phyloP scores from a whole-genome alignment of 148 eudicot genomes.

The Chenopodium berlandieri region DNA sequence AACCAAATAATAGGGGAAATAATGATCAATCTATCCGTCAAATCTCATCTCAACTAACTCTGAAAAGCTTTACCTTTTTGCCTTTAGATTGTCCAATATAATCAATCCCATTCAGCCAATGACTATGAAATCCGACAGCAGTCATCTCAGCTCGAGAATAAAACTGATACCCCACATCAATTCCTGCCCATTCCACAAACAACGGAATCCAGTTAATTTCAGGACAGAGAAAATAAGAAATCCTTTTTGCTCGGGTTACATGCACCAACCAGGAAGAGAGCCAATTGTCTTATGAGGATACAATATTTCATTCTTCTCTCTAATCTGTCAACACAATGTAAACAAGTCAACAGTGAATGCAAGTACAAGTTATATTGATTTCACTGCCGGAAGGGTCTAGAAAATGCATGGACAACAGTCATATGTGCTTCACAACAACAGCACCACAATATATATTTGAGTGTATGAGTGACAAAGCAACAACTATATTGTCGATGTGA shows the following conservation, averaged over 20 bases:
- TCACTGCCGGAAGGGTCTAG: background rate
- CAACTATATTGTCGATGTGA: background rate
- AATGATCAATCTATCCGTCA: background rate
- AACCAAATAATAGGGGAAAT: background rate
- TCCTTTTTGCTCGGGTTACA: background rate
- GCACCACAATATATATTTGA: background rate
- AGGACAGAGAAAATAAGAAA: background rate
- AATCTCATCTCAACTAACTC: background rate
- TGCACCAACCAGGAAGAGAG: constrained; percentile 32
- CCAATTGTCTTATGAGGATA: constrained; percentile 28
- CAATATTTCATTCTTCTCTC: constrained; percentile 19
- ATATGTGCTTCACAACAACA: background rate
- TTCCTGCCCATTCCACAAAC: constrained; percentile 19
- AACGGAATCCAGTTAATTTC: background rate
- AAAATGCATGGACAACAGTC: background rate
- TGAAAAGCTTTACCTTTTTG: constrained; percentile 26
- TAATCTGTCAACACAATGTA: constrained; percentile 27
- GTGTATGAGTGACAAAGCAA: background rate
- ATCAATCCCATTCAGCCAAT: constrained; percentile 39
- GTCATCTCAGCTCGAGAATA: constrained; percentile 40
- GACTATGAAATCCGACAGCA: constrained; percentile 35
- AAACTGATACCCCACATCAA: constrained; percentile 34
- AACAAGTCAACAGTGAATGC: background rate
- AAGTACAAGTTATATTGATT: background rate
- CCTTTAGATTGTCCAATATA: constrained; percentile 16